phyloP scores from a whole-genome alignment of 2,329 filamentous ascomycete genomes.

The Trichoderma atrobrunneum region DNA sequence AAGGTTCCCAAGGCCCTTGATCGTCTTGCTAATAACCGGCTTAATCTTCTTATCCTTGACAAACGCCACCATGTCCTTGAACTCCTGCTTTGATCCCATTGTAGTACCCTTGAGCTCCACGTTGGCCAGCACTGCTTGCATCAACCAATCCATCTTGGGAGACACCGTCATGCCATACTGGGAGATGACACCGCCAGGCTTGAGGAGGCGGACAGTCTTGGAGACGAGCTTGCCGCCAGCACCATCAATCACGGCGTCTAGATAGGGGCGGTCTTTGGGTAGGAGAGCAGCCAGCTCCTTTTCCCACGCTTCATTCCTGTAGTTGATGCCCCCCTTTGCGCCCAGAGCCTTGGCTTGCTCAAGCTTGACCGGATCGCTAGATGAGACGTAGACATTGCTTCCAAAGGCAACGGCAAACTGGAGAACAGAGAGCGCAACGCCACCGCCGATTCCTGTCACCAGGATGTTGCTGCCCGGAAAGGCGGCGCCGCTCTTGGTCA shows the following conservation, averaged over 20 bases:
- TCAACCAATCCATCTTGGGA: conserved; percentile 83
- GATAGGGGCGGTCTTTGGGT: conserved; percentile 60
- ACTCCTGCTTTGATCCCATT: conserved; percentile 89
- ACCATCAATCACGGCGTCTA: conserved; percentile 87
- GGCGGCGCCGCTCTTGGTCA: conserved; percentile 70
- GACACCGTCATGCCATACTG: conserved; percentile 88
- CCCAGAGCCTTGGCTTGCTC: conserved; percentile 68
- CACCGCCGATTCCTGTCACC: conserved; percentile 88
- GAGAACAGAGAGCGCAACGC: conserved; percentile 79
- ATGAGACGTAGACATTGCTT: conserved; percentile 78
- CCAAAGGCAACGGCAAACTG: conserved; percentile 75
- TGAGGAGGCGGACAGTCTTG: conserved; percentile 66
- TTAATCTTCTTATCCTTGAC: conserved; percentile 69
- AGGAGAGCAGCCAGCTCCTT: conserved; percentile 65
- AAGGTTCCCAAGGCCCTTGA: conserved; percentile 71
- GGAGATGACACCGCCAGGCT: conserved; percentile 78
- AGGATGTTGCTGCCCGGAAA: conserved; percentile 69
- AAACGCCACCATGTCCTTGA: conserved; percentile 85
- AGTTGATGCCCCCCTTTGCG: conserved; percentile 77
- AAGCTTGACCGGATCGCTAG: conserved; percentile 72
- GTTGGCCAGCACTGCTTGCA: conserved; percentile 82
- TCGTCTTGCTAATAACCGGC: conserved; percentile 73
- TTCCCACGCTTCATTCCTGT: conserved; percentile 78
- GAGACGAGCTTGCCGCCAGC: conserved; percentile 82
- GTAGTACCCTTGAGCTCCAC: conserved; percentile 82